phyloP scores from a whole-genome alignment of 1,284 basidiomycete species.

The Ustilago nuda region DNA sequence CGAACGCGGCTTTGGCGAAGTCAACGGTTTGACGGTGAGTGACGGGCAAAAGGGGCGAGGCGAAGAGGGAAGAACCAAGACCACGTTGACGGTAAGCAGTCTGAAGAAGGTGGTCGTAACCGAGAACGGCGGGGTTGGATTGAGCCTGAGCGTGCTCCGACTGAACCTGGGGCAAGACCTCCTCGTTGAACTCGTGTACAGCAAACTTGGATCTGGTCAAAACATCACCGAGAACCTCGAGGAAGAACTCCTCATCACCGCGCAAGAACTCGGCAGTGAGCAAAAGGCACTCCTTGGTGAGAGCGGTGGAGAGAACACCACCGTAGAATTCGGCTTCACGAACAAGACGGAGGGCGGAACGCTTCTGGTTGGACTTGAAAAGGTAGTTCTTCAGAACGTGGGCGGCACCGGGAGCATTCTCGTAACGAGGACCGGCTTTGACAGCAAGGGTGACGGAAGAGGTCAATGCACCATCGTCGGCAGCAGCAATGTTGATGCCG shows the following conservation, averaged over 20 bases:
- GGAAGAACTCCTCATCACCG: slow-evolving; percentile 79
- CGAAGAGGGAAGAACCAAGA: slow-evolving; percentile 66
- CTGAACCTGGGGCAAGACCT: slow-evolving; percentile 62
- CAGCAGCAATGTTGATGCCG: slow-evolving; percentile 53
- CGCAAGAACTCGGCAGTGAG: slow-evolving; percentile 93
- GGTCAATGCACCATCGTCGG: slow-evolving; percentile 59
- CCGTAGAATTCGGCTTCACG: slow-evolving; percentile 95
- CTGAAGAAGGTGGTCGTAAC: slow-evolving; percentile 63
- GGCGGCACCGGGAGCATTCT: slow-evolving; percentile 60
- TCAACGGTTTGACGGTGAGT: slow-evolving; percentile 50
- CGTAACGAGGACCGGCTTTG: slow-evolving; percentile 63
- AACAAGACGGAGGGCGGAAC: slow-evolving; percentile 89
- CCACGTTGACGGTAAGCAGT: slow-evolving; percentile 67
- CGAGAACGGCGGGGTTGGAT: slow-evolving; percentile 56
- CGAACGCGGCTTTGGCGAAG: slow-evolving; percentile 58
- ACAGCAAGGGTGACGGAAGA: slow-evolving; percentile 64
- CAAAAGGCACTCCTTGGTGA: slow-evolving; percentile 90
- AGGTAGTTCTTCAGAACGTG: slow-evolving; percentile 63
- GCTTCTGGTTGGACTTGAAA: slow-evolving; percentile 70
- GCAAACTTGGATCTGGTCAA: slow-evolving; percentile 60
- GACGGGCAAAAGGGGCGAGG: slow-evolving; percentile 62
- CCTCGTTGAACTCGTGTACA: slow-evolving; percentile 66
- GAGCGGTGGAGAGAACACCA: slow-evolving; percentile 86
- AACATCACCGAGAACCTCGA: slow-evolving; percentile 66
- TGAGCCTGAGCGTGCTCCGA: slow-evolving; percentile 59